Evolutionary conservation across 2,329 filamentous ascomycete genomes (phyloP), one percentile per base, ranked within the genome.

Genomic region (Kalmusia sp.): DNA sequence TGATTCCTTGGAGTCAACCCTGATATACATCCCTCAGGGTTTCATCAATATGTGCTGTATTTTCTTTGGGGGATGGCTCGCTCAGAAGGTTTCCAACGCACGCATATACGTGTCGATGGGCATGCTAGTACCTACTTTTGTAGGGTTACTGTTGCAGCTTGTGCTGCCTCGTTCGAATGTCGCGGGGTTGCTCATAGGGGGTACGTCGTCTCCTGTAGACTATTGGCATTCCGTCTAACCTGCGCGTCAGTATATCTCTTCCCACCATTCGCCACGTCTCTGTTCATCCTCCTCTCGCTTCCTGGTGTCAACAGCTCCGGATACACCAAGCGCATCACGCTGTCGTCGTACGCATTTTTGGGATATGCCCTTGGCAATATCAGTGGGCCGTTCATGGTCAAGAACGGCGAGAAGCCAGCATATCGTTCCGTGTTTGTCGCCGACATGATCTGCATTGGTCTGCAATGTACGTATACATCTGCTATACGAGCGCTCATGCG

Each of bases 321-420:
- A 2, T 68, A 74, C 21, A 76, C 74, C 0, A 76, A 76, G 57
- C 74, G 73, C 43, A 65, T 73, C 4, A 70, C 69, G 0, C 65
- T 63, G 39, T 73, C 71, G 44, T 71, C 71, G 34, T 61, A 67
- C 2, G 68, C 74, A 15, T 70, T 69, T 35, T 55, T 75, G 14
- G 79, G 77, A 0, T 84, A 73, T 46, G 74, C 68, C 51, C 33
- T 70, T 0, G 67, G 68, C 3, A 79, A 78, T 52, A 74, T 79
- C 49, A 69, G 77, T 4, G 75, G 64, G 0, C 76, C 76, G 0
- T 70, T 74, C 33, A n/a, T n/a, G n/a, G n/a, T n/a, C n/a, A n/a
- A n/a, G n/a, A n/a, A n/a, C n/a, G n/a, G n/a, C n/a, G n/a, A n/a
- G n/a, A n/a, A n/a, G n/a, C n/a, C n/a, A n/a, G n/a, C n/a, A n/a